Conservation (phyloP, 257 asterid species). For the Solanum rostratum region DNA sequence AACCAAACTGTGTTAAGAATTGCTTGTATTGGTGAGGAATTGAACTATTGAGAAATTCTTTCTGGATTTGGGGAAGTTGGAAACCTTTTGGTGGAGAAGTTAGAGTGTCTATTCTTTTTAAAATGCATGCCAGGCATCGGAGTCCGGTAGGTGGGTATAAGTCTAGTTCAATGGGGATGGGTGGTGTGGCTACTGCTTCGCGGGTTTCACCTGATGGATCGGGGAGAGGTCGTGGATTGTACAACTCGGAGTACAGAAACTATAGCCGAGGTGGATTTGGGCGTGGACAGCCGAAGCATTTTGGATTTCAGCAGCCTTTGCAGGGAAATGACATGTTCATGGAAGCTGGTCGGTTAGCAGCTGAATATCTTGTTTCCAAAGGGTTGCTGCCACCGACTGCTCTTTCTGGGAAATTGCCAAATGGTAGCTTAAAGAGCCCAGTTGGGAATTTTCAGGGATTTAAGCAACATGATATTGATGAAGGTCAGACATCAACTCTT, state of each 20-base stretch:
- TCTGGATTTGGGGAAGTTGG: not conserved
- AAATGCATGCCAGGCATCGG: conserved; percentile 71
- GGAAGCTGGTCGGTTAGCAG: conserved; percentile 91
- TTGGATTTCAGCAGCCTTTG: conserved; percentile 42
- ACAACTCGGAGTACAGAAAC: conserved; percentile 49
- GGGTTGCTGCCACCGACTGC: conserved; percentile 68
- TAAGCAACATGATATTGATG: conserved; percentile 36
- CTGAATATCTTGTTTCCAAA: conserved; percentile 72
- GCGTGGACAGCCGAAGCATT: conserved; percentile 47
- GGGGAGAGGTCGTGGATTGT: conserved; percentile 48
- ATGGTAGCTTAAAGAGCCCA: conserved; percentile 39
- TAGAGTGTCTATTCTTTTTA: not conserved
- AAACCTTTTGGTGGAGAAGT: not conserved
- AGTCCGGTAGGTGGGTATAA: conserved; percentile 70
- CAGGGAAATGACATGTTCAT: conserved; percentile 45
- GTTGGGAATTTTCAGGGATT: conserved; percentile 20
- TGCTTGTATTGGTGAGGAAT: not conserved
- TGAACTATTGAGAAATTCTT: not conserved
- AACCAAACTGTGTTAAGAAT: not conserved
- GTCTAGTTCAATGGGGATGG: conserved; percentile 52
- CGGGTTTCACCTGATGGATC: conserved; percentile 63
- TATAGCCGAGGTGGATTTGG: conserved; percentile 62
- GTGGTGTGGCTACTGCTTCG: conserved; percentile 39
- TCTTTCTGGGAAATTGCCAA: conserved; percentile 61
- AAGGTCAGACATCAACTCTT: conserved; percentile 46